Base-by-base conservation (phyloP, 225 moss, liverwort and hornwort species). In the Polytrichum formosum region DNA sequence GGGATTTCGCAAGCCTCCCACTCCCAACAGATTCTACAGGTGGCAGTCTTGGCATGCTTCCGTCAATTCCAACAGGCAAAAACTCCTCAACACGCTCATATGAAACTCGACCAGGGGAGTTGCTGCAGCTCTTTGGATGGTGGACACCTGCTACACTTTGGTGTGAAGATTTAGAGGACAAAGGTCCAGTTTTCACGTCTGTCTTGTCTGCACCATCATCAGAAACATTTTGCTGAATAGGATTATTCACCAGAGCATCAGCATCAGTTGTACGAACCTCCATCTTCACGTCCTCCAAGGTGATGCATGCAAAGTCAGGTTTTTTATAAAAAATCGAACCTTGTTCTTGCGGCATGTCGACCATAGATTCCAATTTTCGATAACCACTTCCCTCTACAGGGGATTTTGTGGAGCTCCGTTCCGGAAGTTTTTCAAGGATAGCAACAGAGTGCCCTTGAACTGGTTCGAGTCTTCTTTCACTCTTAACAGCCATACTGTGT, bases 401-500 rank as follows among this genome's bases (percentile, higher is more conserved):
- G 56, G 74, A 74, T 67, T 75, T 72, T 10, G 76, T 67, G 18
- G 28, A 55, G n/a, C 70, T 78, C 66, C 71, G 30, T 20, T 67
- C 66, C 18, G 19, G 22, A 22, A 22, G 76, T 71, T 72, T 74
- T 26, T 73, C 68, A 53, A 63, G 10, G 37, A 33, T 69, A 18
- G 72, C 54, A 18, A 74, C 26, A 76, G 56, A 27, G 63, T 73
- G 77, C n/a, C 65, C 77, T 75, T 83, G 77, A 75, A 80, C 70
- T 65, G 78, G 75, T 55, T 73, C 77, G 27, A 73, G 30, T 61
- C 82, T 70, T 62, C 35, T 81, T 26, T 76, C 65, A 18, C 29
- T 28, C 5, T 20, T 35, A 27, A 59, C 54, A 61, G 72, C 54
- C 77, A 65, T 29, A 33, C 27, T 54, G 64, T 71, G 67, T 35